A percentile compares a stretch with the other conserved stretches of the same genome.
phyloP scores from a whole-genome alignment of 257 asterid species.

The Oldenlandia corymbosa region DNA sequence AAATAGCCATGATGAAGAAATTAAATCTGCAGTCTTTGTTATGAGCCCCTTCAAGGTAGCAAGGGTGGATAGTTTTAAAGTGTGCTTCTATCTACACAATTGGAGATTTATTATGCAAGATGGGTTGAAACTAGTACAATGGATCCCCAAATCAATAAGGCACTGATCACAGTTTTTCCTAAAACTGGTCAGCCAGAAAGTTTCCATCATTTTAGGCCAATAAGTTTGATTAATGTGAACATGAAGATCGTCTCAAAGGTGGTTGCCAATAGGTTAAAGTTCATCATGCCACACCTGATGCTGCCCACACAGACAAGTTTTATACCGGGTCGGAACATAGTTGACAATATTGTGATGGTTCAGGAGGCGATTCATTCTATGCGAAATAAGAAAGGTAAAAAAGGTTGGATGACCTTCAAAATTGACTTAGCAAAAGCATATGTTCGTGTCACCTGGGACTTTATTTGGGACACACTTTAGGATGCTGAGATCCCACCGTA shows the following conservation, averaged over 20 bases:
- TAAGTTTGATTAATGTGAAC: too few species aligned
- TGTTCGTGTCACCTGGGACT: not conserved
- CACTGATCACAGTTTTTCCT: not conserved
- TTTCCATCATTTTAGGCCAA: too few species aligned
- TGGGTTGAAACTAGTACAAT: not conserved
- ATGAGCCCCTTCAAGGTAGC: not conserved
- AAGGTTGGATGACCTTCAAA: not conserved
- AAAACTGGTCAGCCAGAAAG: not conserved
- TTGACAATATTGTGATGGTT: not conserved
- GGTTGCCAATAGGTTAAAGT: not conserved
- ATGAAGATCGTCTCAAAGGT: too few species aligned
- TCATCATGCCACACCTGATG: not conserved
- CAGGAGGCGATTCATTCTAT: not conserved
- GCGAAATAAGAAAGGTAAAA: not conserved
- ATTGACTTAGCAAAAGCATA: slow-evolving; percentile 3
- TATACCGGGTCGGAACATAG: not conserved
- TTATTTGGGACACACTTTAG: not conserved
- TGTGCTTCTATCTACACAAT: not conserved
- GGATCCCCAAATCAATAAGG: not conserved
- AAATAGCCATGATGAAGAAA: too few species aligned
- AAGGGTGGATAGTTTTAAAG: not conserved
- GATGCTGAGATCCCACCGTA: not conserved
- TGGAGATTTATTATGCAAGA: not conserved
- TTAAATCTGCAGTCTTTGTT: too few species aligned
- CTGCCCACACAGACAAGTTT: not conserved